Evolutionary conservation across 352 stramenopile genomes (phyloP), one percentile per base, ranked within the genome.

Genomic region (Phytophthora citricola): DNA sequence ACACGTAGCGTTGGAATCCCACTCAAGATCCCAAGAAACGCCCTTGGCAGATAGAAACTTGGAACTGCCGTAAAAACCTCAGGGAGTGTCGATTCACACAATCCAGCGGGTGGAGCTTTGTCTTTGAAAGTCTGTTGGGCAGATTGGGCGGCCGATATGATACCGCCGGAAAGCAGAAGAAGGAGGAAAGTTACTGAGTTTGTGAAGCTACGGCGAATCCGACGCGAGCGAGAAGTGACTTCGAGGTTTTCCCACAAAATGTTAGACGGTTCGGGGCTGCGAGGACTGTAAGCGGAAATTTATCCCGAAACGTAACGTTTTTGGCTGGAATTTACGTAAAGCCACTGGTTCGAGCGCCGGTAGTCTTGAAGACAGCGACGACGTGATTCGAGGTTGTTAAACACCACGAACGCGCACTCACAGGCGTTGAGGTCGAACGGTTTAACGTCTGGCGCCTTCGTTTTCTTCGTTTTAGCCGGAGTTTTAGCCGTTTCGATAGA

Each of bases 201-300:
- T 4, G 85, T 93, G 12, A 93, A 75, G 29, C 77, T 82, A 14
- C 87, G 85, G 0, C 89, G 74, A 32, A 89, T 75, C 9, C 89
- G 79, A 14, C 89, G 83, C 0, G 76, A 82, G 40, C 69, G 67
- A n/a, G 80, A 40, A 29, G 87, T 88, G 8, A 88, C 73, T 57
- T 95, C 87, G 0, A 95, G 73, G 52, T 94, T 96, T 54, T 96
- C 89, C 89, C 89, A 96, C 46, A 95, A 69, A 45, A 96, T 95
- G 45, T 96, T 94, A 2, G 84, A 92, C 22, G 89, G 89, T 51
- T 96, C 89, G 0, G 86, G 0, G 89, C 89, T 10, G 75, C 46
- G 1, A 57, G 29, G 0, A 96, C 83, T 11, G 70, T 72, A 12
- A 96, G 50, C 2, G 73, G 52, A 52, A 73, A 75, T 50, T 80